phyloP scores from a whole-genome alignment of 2,329 filamentous ascomycete genomes.

The Monilinia laxa region DNA sequence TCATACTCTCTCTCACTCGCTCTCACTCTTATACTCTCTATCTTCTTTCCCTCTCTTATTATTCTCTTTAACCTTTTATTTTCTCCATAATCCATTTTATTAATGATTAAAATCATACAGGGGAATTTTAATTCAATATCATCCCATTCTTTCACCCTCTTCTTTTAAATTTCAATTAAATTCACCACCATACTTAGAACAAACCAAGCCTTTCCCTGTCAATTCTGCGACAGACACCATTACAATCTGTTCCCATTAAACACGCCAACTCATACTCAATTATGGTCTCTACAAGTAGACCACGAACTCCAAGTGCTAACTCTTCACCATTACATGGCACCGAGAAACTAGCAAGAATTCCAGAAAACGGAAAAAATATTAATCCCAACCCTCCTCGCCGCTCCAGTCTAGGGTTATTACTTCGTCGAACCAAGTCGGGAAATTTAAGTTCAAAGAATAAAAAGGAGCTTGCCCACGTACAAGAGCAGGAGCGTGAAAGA shows the following conservation, averaged over 20 bases:
- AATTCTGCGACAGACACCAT: slow-evolving; percentile 29
- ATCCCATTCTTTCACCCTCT: slow-evolving; percentile 10
- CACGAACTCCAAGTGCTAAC: slow-evolving; percentile 41
- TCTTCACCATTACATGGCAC: slow-evolving; percentile 36
- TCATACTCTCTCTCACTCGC: neutral
- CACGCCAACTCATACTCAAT: slow-evolving; percentile 1
- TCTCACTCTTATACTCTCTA: neutral
- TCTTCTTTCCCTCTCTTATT: neutral
- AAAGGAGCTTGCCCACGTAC: slow-evolving; percentile 51
- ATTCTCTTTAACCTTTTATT: neutral
- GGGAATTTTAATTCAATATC: slow-evolving; percentile 4
- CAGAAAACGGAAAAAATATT: slow-evolving; percentile 39
- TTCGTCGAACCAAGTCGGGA: slow-evolving; percentile 66
- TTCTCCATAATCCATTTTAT: neutral
- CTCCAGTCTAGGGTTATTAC: slow-evolving; percentile 57
- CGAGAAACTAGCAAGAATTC: slow-evolving; percentile 41
- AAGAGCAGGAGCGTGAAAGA: slow-evolving; percentile 52
- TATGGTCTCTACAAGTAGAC: slow-evolving; percentile 41
- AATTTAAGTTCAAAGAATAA: slow-evolving; percentile 63
- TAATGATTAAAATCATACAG: slow-evolving; percentile 17
- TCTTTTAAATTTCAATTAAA: slow-evolving; percentile 12
- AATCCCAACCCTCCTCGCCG: slow-evolving; percentile 42
- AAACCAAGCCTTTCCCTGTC: slow-evolving; percentile 30
- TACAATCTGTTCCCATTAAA: slow-evolving; percentile 26
- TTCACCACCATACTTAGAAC: slow-evolving; percentile 1